A percentile compares a stretch with the other conserved stretches of the same genome.
Evolutionary conservation across 1,139 yeast genomes (phyloP).

Genomic region (Kodamaea sp.): DNA sequence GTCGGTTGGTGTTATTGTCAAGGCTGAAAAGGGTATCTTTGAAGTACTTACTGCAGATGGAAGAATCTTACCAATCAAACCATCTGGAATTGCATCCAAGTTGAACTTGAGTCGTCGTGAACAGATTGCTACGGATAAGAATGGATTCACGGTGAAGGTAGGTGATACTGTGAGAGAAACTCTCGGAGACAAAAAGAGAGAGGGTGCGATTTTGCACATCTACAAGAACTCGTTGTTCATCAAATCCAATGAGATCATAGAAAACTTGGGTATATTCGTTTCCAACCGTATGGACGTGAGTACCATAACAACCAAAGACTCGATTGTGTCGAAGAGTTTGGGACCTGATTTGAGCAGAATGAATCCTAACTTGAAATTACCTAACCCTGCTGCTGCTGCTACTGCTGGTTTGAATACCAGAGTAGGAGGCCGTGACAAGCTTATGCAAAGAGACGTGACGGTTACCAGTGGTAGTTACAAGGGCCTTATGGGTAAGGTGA

Average conservation of each 20-base stretch:
- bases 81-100: conserved; percentile 79
- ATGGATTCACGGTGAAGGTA: conserved; percentile 79
- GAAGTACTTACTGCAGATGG: conserved; percentile 86
- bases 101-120: conserved; percentile 63
- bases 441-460: conserved; percentile 80
- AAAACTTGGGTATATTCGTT: conserved; percentile 91
- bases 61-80: conserved; percentile 66
- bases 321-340: conserved; percentile 52
- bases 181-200: conserved; percentile 66
- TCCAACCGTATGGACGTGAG: conserved; percentile 74
- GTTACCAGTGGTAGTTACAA: conserved; percentile 90
- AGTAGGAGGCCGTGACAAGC: conserved; percentile 75
- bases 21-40: conserved; percentile 84
- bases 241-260: conserved; percentile 74
- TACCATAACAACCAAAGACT: conserved; percentile 82
- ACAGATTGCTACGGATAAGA: conserved; percentile 82
- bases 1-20: conserved; percentile 84
- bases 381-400: conserved; percentile 33
- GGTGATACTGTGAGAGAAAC: conserved; percentile 91
- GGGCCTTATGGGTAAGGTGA: conserved; percentile 91
- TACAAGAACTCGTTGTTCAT: conserved; percentile 78
- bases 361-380: conserved; percentile 75
- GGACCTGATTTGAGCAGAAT: conserved; percentile 75
- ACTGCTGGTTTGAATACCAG: conserved; percentile 59
- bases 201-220: conserved; percentile 85